Percentiles rank a stretch among this genome's conserved stretches.
Conservation (phyloP, 768 basidiomycete genomes). For the Pisolithus microcarpus region DNA sequence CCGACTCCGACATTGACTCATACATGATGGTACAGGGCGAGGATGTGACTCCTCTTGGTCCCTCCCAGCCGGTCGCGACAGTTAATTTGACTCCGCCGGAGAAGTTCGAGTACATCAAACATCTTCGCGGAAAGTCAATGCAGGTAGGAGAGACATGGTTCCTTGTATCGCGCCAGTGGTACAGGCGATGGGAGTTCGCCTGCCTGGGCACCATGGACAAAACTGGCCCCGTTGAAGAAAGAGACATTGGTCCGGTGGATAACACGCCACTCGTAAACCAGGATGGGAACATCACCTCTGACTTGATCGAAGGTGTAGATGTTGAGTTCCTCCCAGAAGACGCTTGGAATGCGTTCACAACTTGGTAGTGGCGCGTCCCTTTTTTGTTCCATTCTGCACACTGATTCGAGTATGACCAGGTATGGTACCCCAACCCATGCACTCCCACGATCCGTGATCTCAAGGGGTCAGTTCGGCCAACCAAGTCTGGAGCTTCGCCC, state of each 20-base stretch:
- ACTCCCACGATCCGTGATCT: conserved; percentile 62
- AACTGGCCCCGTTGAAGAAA: conserved; percentile 53
- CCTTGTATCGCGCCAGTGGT: conserved; percentile 66
- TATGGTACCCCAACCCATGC: conserved; percentile 56
- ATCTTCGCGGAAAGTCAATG: conserved; percentile 43
- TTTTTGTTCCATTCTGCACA: neutral
- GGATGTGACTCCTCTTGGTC: conserved; percentile 20
- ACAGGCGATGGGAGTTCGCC: conserved; percentile 66
- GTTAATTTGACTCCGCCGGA: conserved; percentile 31
- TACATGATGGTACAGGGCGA: conserved; percentile 60
- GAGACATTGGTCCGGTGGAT: conserved; percentile 67
- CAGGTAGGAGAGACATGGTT: conserved; percentile 71
- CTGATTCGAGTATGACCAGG: conserved; percentile 36
- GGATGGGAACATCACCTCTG: conserved; percentile 37
- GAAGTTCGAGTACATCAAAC: conserved; percentile 46
- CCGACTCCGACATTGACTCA: conserved; percentile 56
- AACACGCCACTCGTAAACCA: conserved; percentile 59
- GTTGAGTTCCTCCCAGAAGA: conserved; percentile 68
- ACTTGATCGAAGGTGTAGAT: conserved; percentile 56
- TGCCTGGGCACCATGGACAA: conserved; percentile 65
- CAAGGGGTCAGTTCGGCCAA: conserved; percentile 44
- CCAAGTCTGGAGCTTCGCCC: conserved; percentile 67
- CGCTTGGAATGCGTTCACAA: conserved; percentile 60
- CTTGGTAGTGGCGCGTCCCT: conserved; percentile 40
- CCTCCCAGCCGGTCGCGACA: conserved; percentile 17